Evolutionary conservation across 495 filamentous ascomycete genomes (phyloP).

Genomic region (Podospora australis): DNA sequence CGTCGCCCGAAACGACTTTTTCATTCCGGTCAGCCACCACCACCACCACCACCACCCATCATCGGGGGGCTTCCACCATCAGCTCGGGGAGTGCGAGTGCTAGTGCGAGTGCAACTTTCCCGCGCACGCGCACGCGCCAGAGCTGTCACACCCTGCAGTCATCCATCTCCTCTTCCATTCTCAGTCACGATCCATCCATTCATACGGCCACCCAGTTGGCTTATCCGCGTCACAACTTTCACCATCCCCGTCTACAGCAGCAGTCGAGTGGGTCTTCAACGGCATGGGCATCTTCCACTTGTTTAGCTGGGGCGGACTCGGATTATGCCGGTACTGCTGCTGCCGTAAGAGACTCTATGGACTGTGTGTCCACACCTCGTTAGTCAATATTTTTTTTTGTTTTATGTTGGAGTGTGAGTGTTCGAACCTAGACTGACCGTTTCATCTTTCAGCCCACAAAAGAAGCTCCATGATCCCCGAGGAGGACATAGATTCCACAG

Average conservation of each 20-base stretch:
- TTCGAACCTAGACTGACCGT: neutral
- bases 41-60: conserved; percentile 10
- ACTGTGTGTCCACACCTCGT: conserved; percentile 12
- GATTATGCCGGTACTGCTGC: conserved; percentile 9
- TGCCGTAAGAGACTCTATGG: conserved; percentile 1
- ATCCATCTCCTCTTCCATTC: conserved; percentile 15
- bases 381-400: conserved; percentile 6
- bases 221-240: conserved; percentile 8
- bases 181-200: conserved; percentile 11
- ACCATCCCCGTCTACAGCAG: neutral
- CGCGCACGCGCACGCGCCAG: conserved; percentile 21
- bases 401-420: neutral
- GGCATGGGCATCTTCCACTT: neutral
- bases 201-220: conserved; percentile 11
- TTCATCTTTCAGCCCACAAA: neutral
- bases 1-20: conserved; percentile 8
- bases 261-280: too few species aligned
- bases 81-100: too few species aligned
- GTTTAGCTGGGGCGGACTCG: conserved; percentile 5
- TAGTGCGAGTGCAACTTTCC: neutral
- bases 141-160: conserved; percentile 26
- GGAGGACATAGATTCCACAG: neutral
- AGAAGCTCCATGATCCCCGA: conserved; percentile 3
- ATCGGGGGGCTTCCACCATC: neutral
- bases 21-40: conserved; percentile 11